Percentiles rank a stretch among this genome's conserved stretches.
Evolutionary conservation across 768 basidiomycete genomes (phyloP).

Genomic region (Termitomyces bulborhizus): DNA sequence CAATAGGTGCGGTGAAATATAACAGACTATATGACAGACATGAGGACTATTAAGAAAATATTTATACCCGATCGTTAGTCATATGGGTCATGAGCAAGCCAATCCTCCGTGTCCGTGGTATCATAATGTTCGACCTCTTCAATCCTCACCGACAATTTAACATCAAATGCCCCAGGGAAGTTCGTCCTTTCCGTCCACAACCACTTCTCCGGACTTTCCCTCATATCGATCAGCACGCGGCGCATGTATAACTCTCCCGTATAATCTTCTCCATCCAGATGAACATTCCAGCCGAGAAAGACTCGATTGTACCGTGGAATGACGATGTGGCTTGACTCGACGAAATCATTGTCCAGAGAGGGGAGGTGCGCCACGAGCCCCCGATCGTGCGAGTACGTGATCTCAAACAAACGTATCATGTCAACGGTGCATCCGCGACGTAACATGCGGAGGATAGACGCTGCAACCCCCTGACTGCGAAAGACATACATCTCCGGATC

Average conservation of each 20-base stretch:
- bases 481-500: slow-evolving; percentile 15
- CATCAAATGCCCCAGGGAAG: slow-evolving; percentile 24
- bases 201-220: slow-evolving; percentile 27
- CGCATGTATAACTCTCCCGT: slow-evolving; percentile 40
- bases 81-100: slow-evolving; percentile 18
- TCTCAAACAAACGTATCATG: slow-evolving; percentile 51
- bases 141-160: slow-evolving; percentile 22
- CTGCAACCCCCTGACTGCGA: slow-evolving; percentile 18
- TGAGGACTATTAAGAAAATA: neutral
- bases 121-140: slow-evolving; percentile 27
- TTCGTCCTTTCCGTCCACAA: slow-evolving; percentile 17
- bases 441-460: slow-evolving; percentile 29
- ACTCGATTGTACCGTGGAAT: slow-evolving; percentile 33
- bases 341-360: slow-evolving; percentile 27
- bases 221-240: slow-evolving; percentile 30
- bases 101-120: slow-evolving; percentile 28
- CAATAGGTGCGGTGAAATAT: neutral
- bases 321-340: slow-evolving; percentile 17
- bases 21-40: neutral
- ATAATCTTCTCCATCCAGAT: slow-evolving; percentile 37
- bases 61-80: neutral
- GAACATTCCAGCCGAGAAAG: slow-evolving; percentile 67
- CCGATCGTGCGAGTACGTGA: slow-evolving; percentile 47
- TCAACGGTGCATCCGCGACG: slow-evolving; percentile 53
- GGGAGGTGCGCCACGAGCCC: slow-evolving; percentile 44